phyloP scores from a whole-genome alignment of 2,329 filamentous ascomycete genomes.

The Claviceps sp. region DNA sequence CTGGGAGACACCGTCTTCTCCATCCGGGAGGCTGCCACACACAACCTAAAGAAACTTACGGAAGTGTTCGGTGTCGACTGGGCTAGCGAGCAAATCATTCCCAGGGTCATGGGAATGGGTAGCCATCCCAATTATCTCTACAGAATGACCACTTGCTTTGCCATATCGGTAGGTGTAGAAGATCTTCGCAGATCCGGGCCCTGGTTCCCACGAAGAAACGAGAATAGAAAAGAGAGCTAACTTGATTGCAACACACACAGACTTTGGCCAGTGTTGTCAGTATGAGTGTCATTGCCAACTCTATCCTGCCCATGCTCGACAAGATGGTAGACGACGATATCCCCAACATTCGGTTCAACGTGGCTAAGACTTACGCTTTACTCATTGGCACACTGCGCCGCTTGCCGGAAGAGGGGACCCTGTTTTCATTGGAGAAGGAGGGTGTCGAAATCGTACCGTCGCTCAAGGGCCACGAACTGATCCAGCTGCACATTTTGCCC shows the following conservation, averaged over 20 bases:
- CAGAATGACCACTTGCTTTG: constrained; percentile 99
- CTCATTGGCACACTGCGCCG: constrained; percentile 86
- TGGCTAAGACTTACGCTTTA: constrained; percentile 90
- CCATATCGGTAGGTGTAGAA: constrained; percentile 67
- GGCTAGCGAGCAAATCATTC: constrained; percentile 93
- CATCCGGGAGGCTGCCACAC: constrained; percentile 91
- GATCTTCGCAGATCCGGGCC: no score
- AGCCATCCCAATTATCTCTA: constrained; percentile 98
- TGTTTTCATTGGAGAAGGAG: constrained; percentile 73
- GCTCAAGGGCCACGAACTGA: constrained; percentile 61
- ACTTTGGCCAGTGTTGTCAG: constrained; percentile 88
- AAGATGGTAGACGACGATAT: constrained; percentile 90
- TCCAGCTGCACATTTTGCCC: constrained; percentile 74
- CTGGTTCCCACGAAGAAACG: background rate
- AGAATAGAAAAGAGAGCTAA: background rate
- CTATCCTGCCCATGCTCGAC: constrained; percentile 90
- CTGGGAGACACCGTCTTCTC: constrained; percentile 97
- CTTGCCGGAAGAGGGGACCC: constrained; percentile 75
- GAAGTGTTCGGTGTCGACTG: constrained; percentile 98
- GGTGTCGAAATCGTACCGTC: constrained; percentile 50
- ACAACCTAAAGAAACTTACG: constrained; percentile 95
- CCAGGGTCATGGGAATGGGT: constrained; percentile 97
- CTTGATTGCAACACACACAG: constrained; percentile 29
- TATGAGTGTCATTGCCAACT: constrained; percentile 82
- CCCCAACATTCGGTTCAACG: constrained; percentile 98